phyloP scores from a whole-genome alignment of 768 basidiomycete species.

The Tricholoma flavovirens region DNA sequence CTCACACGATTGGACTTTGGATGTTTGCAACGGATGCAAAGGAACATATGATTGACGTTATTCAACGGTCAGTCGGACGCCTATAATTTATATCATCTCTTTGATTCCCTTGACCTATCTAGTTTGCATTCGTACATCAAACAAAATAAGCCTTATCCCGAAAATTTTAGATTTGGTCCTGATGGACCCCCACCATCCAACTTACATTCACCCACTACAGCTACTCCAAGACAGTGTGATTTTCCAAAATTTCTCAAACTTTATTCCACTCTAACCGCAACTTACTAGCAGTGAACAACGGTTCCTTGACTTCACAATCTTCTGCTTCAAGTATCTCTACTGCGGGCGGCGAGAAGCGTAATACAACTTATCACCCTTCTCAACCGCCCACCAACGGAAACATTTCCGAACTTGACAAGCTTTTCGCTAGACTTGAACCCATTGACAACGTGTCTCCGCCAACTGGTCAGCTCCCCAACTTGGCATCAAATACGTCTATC shows the following conservation, averaged over 20 bases:
- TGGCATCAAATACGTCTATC: conserved; percentile 38
- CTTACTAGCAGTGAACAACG: conserved; percentile 3
- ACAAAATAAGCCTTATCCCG: conserved; percentile 63
- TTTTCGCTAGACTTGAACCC: conserved; percentile 39
- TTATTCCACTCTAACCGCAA: not conserved
- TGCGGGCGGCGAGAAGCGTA: conserved; percentile 4
- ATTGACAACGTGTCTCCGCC: conserved; percentile 9
- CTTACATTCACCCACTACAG: conserved; percentile 25
- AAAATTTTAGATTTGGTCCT: conserved; percentile 65
- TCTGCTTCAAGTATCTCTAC: not conserved
- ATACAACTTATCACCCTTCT: conserved; percentile 10
- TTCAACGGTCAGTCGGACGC: conserved; percentile 48
- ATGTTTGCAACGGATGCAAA: conserved; percentile 63
- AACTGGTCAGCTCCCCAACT: conserved; percentile 19
- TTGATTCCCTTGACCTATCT: conserved; percentile 3
- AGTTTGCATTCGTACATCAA: conserved; percentile 64
- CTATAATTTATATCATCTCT: not conserved
- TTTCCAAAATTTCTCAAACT: not conserved
- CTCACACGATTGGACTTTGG: conserved; percentile 68
- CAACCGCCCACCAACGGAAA: conserved; percentile 18
- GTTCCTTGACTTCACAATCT: not conserved
- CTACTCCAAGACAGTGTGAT: conserved; percentile 16
- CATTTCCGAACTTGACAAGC: conserved; percentile 40
- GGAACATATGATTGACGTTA: conserved; percentile 67
- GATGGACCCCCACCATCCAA: conserved; percentile 60